Evolutionary conservation across 345 rosid species (phyloP), one percentile per base, ranked within the genome.

Genomic region (Heritiera littoralis): DNA sequence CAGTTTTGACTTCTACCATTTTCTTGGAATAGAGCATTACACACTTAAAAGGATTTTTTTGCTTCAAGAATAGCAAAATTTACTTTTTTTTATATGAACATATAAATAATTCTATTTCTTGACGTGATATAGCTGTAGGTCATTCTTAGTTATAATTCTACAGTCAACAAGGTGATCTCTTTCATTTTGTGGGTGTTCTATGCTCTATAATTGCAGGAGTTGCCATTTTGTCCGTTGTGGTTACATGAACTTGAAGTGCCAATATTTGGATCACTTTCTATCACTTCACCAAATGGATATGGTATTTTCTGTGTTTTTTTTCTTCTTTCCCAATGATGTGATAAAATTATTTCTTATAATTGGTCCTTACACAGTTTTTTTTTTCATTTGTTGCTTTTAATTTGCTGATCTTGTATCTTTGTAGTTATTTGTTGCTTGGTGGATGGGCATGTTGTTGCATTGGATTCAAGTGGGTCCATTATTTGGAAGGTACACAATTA

Each of bases 371-470:
- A 49, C 15, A 13, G 14, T 40, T 60, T 15, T 18, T 55, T 2
- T 78, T 58, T 38, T 8, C 38, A 0, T 28, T 43, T 35, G 14
- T 28, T 18, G 2, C 11, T 71, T 32, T 48, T 11, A 18, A 41
- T 70, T 71, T 32, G 4, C 28, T 45, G 20, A n/a, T 78, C 7
- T 43, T 80, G 46, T 74, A 74, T 79, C 45, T 71, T 52, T 75
- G 76, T 90, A 95, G 99, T 95, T 78, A 86, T 95, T 86, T 92
- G 97, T 84, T 95, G 99, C 83, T 85, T 93, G 85, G 98, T 95
- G 67, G 94, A 95, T 89, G 99, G 98, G 56, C 89, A 81, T 64
- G 85, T 95, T 72, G 77, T 91, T 17, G 92, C 90, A 40, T 2
- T 92, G 76, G 88, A 85, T 85, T 72, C 83, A 30, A 81, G 79